Base-by-base conservation (phyloP, 257 asterid genomes). In the Paulownia fortunei region DNA sequence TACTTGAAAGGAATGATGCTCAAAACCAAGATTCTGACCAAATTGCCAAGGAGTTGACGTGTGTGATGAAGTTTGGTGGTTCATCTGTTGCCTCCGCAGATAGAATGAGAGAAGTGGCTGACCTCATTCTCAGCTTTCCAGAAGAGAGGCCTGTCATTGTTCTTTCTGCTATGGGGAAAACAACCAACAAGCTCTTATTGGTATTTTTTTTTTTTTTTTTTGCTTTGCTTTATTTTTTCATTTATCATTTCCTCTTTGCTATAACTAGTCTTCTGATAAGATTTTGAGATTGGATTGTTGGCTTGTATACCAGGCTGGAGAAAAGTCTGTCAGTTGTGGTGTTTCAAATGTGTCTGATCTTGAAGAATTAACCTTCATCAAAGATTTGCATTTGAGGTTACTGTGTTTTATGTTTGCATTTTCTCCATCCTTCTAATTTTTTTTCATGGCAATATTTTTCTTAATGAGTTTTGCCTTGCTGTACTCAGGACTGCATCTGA, bases 161-260 rank as follows among this genome's bases (percentile, higher is more conserved):
- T 72, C 97, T 92, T 76, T 92, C 98, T 77, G 98, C 97, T 64
- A 91, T 92, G 97, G 97, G 97, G 63, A 92, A 91, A 80, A 88
- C 94, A 15, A 91, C 98, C 72, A 91, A 88, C 86, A 88, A 91
- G 21, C 96, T 92, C 73, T 76, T 92, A 32, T 77, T 42, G 78
- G 96, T 90, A 85, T 32, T 18, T n/a, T n/a, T n/a, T n/a, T n/a
- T n/a, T n/a, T n/a, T 69, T 64, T 32, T 21, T 21, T 65, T 16
- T 66, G 9, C 13, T 68, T 32, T 46, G 68, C 63, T 36, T 58
- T 73, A 1, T 34, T 37, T 39, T 61, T 27, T 76, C 47, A 52
- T 24, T 65, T 30, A 18, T 46, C 36, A 34, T 9, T 46, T 56
- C 27, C n/a, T 41, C 37, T 24, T 41, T 23, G 8, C 23, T 16